Evolutionary conservation across 2,329 filamentous ascomycete species (phyloP), one percentile per base, ranked within the genome.

Genomic region (Nigrospora sphaerica): DNA sequence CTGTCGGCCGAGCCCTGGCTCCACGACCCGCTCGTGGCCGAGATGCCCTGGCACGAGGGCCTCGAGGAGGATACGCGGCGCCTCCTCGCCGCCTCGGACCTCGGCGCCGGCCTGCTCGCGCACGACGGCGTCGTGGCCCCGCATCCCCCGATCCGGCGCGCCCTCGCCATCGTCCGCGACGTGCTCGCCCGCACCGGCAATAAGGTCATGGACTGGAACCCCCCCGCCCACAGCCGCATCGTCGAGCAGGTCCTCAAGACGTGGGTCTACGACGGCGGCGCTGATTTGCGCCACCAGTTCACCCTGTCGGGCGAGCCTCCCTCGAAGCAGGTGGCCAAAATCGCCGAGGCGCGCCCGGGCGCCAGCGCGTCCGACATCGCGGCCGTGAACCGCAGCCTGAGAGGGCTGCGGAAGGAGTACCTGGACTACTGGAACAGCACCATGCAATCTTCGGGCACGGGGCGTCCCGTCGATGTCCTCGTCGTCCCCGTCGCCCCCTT

Each of bases 401-500:
- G 65, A 57, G 46, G 53, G 9, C 65, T 61, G 39, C 62, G 65
- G 40, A 48, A 47, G 39, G 60, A 64, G 17, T 68, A 68, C 44
- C 54, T 68, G 6, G 46, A 51, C 10, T 48, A 48, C 6, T 54
- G 55, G 39, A 48, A 49, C 31, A 42, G 40, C 4, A 52, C 56
- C 11, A 52, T 57, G 38, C 46, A 40, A 18, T 45, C 53, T 6
- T 53, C 55, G 32, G 44, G 43, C 23, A 48, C 52, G 13, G 38
- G 46, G 9, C 52, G 54, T 14, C 47, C 39, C 14, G 59, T 65
- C 3, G 64, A 66, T 36, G 70, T 62, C 12, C 49, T 75, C 28
- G 64, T 74, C 39, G 63, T 61, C 11, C 65, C 71, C 2, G 52
- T 66, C 32, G 68, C 69, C 4, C 63, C 70, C 6, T 67, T 66